Percentiles rank a stretch among this genome's conserved stretches.
Conservation (phyloP, 2,329 filamentous ascomycete species). For the Fusarium pilosicola region DNA sequence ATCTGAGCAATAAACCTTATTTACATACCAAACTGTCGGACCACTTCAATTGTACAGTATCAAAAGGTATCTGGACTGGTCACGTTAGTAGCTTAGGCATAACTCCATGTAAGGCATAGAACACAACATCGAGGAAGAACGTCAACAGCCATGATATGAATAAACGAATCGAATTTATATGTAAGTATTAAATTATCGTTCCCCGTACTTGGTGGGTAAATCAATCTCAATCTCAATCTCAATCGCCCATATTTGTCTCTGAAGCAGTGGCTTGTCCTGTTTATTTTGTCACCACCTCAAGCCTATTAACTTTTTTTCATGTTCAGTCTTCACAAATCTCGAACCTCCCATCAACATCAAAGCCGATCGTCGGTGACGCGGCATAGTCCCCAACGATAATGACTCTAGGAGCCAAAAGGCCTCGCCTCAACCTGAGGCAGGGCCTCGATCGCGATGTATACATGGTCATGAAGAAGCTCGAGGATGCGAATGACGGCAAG, state of each 20-base stretch:
- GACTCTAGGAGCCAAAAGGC: constrained; percentile 24
- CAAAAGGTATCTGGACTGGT: background rate
- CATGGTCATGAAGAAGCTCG: constrained; percentile 79
- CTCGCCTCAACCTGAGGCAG: constrained; percentile 36
- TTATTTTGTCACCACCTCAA: background rate
- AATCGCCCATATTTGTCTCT: background rate
- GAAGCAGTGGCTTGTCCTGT: background rate
- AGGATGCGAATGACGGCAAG: constrained; percentile 70
- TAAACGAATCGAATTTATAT: background rate
- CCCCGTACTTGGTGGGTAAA: background rate
- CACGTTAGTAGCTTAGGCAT: background rate
- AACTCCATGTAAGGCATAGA: background rate
- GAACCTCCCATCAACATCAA: background rate
- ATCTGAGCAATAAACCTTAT: accelerated
- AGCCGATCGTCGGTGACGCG: background rate
- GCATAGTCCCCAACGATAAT: constrained; percentile 5
- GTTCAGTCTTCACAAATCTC: background rate
- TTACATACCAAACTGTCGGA: accelerated
- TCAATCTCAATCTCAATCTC: background rate
- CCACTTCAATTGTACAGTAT: background rate
- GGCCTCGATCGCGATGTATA: constrained; percentile 77
- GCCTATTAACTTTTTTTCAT: background rate
- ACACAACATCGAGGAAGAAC: background rate
- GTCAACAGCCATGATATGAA: background rate
- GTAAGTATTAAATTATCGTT: background rate